These are phyloP conservation scores for Diplodia corticola DNA, from an alignment of 2,329 filamentous ascomycete species.

Conservation along the genomic window DNA sequence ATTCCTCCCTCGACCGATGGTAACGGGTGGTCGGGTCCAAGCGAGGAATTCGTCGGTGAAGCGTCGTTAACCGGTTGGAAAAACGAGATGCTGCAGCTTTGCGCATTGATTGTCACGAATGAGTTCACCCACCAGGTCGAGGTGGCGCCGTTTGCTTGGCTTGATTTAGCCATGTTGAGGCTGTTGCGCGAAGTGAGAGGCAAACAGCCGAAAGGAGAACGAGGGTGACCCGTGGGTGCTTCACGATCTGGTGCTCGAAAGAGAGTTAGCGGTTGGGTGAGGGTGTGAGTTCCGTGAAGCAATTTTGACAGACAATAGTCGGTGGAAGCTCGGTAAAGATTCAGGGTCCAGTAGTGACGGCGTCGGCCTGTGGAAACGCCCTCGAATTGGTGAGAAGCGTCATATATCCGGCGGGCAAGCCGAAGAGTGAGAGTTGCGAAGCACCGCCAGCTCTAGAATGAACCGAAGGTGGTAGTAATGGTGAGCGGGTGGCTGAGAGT, in stretches of 20 bases:
- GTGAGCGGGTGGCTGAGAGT: no score
- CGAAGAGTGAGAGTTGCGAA: no score
- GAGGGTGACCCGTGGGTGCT: neutral
- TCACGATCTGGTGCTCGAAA: neutral
- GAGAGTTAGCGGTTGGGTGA: neutral
- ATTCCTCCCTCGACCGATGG: neutral
- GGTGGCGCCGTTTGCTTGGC: neutral
- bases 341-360: no score
- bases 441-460: no score
- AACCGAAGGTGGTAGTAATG: no score
- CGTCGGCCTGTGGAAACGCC: no score
- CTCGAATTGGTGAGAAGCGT: no score
- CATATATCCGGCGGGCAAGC: no score
- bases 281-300: neutral
- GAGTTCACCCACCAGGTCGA: neutral
- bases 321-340: no score
- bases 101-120: neutral
- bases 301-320: no score
- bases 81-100: neutral
- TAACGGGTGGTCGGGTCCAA: neutral
- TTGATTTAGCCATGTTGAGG: neutral
- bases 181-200: neutral
- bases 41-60: fast-evolving
- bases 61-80: neutral
- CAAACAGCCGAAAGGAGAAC: neutral